Evolutionary conservation across 345 rosid species (phyloP).

Genomic region (Combretum micranthum): DNA sequence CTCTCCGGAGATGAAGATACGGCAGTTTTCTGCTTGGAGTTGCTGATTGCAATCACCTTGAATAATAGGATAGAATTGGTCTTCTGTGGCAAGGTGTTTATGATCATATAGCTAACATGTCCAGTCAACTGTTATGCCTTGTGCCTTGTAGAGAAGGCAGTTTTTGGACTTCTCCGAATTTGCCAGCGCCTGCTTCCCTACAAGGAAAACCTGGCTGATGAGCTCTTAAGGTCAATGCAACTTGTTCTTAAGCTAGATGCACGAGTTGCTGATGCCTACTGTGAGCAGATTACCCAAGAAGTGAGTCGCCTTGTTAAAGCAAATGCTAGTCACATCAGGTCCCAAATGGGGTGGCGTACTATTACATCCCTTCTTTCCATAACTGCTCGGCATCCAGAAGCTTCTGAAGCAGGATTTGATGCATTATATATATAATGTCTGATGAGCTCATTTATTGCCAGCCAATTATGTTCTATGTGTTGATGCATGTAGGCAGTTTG

Average conservation of each 20-base stretch:
- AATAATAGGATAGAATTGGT: conserved; percentile 92
- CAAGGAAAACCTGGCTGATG: conserved; percentile 96
- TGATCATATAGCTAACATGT: conserved; percentile 92
- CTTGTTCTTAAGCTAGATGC: conserved; percentile 97
- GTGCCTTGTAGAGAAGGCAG: conserved; percentile 94
- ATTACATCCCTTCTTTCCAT: conserved; percentile 83
- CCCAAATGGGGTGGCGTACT: conserved; percentile 92
- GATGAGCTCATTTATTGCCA: conserved; percentile 72
- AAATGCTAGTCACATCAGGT: conserved; percentile 87
- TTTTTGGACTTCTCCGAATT: conserved; percentile 91
- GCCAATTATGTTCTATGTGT: conserved; percentile 77
- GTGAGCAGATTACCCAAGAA: conserved; percentile 92
- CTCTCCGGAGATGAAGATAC: conserved; percentile 99
- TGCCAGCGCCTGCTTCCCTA: conserved; percentile 97
- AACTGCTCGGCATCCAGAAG: conserved; percentile 95
- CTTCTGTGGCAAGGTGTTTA: conserved; percentile 98
- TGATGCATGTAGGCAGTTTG: conserved; percentile 92
- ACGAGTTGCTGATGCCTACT: conserved; percentile 95
- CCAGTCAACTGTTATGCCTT: conserved; percentile 93
- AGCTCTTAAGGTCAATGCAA: conserved; percentile 91
- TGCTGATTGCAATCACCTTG: conserved; percentile 93
- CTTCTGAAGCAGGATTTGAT: conserved; percentile 93
- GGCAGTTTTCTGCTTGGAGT: conserved; percentile 94
- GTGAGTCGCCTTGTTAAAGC: conserved; percentile 95
- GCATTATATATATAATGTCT: conserved; percentile 79